Evolutionary conservation across 495 filamentous ascomycete species (phyloP).

Genomic region (Aspergillus cavernicola): DNA sequence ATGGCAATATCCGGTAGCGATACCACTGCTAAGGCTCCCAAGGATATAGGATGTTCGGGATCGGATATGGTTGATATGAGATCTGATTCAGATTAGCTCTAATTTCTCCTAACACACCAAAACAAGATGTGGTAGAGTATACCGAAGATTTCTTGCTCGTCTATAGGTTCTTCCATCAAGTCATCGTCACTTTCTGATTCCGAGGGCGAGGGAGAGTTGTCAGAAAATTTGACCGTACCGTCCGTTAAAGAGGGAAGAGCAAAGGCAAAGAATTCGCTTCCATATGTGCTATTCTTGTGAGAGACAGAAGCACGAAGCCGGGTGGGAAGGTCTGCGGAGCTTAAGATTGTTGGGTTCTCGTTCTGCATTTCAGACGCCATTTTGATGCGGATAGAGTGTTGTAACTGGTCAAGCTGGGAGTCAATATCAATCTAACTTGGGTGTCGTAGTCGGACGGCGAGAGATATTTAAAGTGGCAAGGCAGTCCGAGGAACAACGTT

Average conservation of each 20-base stretch:
- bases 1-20: conserved; percentile 89
- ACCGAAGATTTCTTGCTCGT: conserved; percentile 97
- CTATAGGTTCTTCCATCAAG: conserved; percentile 71
- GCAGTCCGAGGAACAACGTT: background rate
- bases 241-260: conserved; percentile 47
- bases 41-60: conserved; percentile 90
- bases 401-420: background rate
- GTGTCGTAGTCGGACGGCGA: too few species aligned
- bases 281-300: conserved; percentile 40
- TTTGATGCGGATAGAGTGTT: background rate
- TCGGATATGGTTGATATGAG: conserved; percentile 91
- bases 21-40: conserved; percentile 89
- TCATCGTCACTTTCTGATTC: conserved; percentile 57
- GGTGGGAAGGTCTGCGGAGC: conserved; percentile 85
- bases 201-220: conserved; percentile 25
- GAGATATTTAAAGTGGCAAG: too few species aligned
- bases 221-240: conserved; percentile 46
- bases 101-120: too few species aligned
- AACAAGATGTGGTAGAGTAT: too few species aligned
- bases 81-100: too few species aligned
- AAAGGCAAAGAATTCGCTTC: conserved; percentile 39
- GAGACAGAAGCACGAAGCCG: conserved; percentile 51
- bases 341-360: conserved; percentile 91
- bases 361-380: conserved; percentile 65
- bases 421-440: background rate